Evolutionary conservation across 164 flowering plant genomes (phyloP), one percentile per base, ranked within the genome.

Genomic region (Magnolia officinalis): DNA sequence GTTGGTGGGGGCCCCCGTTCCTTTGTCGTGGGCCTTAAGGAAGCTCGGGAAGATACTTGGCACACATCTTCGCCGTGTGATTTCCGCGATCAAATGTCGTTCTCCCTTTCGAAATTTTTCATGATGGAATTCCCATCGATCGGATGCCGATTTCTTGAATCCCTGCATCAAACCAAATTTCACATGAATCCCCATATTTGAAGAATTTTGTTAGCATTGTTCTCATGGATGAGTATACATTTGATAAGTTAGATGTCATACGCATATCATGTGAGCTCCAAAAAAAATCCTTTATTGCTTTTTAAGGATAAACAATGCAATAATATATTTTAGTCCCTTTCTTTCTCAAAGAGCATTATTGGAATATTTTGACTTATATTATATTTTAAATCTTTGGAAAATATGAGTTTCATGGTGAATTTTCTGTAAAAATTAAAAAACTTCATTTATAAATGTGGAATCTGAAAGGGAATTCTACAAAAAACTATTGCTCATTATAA

Each of bases 121-220:
- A 51, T 89, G 89, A 82, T 82, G 83, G 83, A 88, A 87, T 79
- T 89, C 92, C 92, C 90, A 86, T 65, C 79, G 59, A n/a, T 85
- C 85, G 1, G 88, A 74, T 6, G 89, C 81, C 2, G 79, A 74
- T 80, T 89, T 89, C 86, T 85, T 89, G 83, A 89, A 89, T 9
- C 93, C 93, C 91, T 89, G 77, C 16, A 52, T 9, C 2, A 26
- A 2, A 26, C 29, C 29, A 26, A 26, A 26, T 37, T 6, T 59
- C 19, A 2, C 2, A 26, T 14, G 14, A 58, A 58, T 59, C 50
- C 11, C n/a, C 29, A 51, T 1, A 2, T 64, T 64, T 4, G 29
- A 26, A 26, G 29, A 26, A 26, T 1, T 26, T 26, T 26, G 2
- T 1, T 26, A 26, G 29, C 29, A 26, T 26, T 26, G 29, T 26